Evolutionary conservation across 1,284 basidiomycete genomes (phyloP).

Genomic region (Wallemia ichthyophaga): DNA sequence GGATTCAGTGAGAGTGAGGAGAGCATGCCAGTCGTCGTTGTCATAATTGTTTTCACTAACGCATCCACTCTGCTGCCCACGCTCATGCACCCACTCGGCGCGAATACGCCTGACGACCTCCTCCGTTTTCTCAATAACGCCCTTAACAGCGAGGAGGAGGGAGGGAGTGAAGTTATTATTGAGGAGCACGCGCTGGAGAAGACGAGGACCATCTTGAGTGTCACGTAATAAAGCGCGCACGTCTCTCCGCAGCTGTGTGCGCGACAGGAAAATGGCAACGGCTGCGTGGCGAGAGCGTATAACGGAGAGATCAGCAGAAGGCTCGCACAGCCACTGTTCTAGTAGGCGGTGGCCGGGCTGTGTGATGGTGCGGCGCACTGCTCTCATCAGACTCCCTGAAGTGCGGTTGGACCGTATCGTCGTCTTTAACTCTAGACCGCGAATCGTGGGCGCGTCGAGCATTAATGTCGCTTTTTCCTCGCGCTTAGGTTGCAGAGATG

Average conservation of each 20-base stretch:
- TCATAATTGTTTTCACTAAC: not conserved
- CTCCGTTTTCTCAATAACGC: not conserved
- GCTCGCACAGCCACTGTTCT: constrained; percentile 46
- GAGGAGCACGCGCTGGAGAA: constrained; percentile 40
- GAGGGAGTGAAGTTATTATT: constrained; percentile 1
- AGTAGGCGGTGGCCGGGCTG: constrained; percentile 49
- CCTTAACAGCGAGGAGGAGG: not conserved
- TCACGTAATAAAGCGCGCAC: constrained; percentile 27
- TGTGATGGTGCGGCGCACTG: constrained; percentile 48
- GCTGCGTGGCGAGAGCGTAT: constrained; percentile 46
- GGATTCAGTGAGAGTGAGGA: not conserved
- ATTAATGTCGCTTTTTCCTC: constrained; percentile 34
- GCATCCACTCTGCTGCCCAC: not conserved
- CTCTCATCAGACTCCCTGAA: constrained; percentile 43
- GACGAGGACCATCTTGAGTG: constrained; percentile 39
- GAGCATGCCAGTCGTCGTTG: too few relatives aligned
- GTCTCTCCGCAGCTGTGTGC: constrained; percentile 37
- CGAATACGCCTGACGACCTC: not conserved
- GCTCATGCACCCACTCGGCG: not conserved
- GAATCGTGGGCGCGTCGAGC: constrained; percentile 67
- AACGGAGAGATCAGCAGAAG: constrained; percentile 39
- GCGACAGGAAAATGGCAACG: constrained; percentile 38
- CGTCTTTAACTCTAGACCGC: constrained; percentile 60
- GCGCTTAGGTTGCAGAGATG: constrained; percentile 25
- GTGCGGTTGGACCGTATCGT: constrained; percentile 37